These are phyloP conservation scores for Teratosphaeria pseudoeucalypti DNA, from an alignment of 2,329 filamentous ascomycete genomes.

Conservation along the genomic window DNA sequence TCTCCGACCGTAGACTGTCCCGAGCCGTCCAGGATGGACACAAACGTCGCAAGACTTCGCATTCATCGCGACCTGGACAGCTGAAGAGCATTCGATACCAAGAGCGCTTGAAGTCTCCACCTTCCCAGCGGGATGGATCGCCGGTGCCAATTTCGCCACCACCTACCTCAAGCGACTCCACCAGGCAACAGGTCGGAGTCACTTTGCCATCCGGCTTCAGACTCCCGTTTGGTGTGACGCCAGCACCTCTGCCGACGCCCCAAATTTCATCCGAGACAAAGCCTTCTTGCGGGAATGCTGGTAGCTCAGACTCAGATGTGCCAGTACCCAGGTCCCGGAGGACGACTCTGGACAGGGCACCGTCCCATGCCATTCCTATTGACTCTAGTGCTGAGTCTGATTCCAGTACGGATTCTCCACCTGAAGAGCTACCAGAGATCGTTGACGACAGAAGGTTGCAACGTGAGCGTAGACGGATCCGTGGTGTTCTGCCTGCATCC, in stretches of 20 bases:
- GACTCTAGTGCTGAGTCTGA: slow-evolving; percentile 7
- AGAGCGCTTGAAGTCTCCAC: neutral
- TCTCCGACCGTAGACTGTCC: slow-evolving; percentile 9
- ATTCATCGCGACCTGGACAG: neutral
- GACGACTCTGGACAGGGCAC: neutral
- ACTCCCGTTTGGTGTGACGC: slow-evolving; percentile 14
- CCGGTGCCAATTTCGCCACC: slow-evolving; percentile 35
- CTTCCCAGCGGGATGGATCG: slow-evolving; percentile 20
- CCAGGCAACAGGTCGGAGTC: neutral
- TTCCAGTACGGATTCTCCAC: slow-evolving; percentile 14
- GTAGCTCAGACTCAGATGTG: slow-evolving; percentile 1
- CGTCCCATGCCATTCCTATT: neutral
- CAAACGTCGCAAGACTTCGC: slow-evolving; percentile 14
- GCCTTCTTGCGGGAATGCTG: neutral
- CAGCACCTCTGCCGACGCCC: slow-evolving; percentile 18
- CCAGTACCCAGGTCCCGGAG: neutral
- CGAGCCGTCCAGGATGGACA: slow-evolving; percentile 8
- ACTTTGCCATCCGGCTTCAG: slow-evolving; percentile 12
- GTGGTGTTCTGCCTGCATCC: slow-evolving; percentile 40
- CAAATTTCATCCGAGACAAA: slow-evolving; percentile 18
- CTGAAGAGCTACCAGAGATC: slow-evolving; percentile 9
- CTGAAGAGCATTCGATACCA: neutral
- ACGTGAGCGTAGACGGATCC: slow-evolving; percentile 32
- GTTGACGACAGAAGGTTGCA: slow-evolving; percentile 23
- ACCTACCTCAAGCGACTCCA: slow-evolving; percentile 12